Evolutionary conservation across 2,329 filamentous ascomycete species (phyloP), one percentile per base, ranked within the genome.

Genomic region (Colletotrichum truncatum): DNA sequence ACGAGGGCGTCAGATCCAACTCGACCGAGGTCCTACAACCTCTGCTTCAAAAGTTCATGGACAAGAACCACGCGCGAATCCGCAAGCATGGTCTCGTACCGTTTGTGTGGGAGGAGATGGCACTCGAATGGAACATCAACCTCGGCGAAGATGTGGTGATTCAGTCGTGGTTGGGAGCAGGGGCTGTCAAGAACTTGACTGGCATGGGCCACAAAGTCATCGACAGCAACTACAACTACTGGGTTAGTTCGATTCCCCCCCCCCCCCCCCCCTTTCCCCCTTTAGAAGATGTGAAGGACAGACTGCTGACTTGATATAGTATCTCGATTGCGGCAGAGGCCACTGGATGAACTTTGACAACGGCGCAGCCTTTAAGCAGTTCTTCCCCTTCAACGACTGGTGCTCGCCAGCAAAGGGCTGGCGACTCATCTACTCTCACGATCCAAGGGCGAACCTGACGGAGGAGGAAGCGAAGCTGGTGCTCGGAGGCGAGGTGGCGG

Each of bases 51-150:
- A 87, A 85, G 62, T 93, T 97, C 74, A 81, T 97, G 68, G 86
- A 92, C 74, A 84, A 85, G 69, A 89, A 90, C 71, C 91, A 94
- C 75, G 82, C 78, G 28, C 87, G 89, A 46, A 82, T 96, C 39
- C 82, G 87, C 46, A 79, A 84, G 43, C 82, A 85, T 6, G 90
- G 90, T 4, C 79, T 97, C 54, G 86, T 85, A 5, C 93, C 93
- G 0, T 81, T 97, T 21, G 92, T 94, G 1, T 97, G 94, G 94
- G 93, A 97, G 76, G 94, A 97, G 77, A 93, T 96, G 84, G 82
- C 93, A 1, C 81, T 92, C 9, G 83, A 89, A 23, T 97, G 93
- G 91, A 92, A 94, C 73, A 80, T 96, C 46, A 91, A 86, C 0
- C 80, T 97, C 6, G 89, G 88, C 3, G 76, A 84, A 12, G 89